phyloP scores from a whole-genome alignment of 192 early-diverging fungal genomes.

The Coemansia sp. region DNA sequence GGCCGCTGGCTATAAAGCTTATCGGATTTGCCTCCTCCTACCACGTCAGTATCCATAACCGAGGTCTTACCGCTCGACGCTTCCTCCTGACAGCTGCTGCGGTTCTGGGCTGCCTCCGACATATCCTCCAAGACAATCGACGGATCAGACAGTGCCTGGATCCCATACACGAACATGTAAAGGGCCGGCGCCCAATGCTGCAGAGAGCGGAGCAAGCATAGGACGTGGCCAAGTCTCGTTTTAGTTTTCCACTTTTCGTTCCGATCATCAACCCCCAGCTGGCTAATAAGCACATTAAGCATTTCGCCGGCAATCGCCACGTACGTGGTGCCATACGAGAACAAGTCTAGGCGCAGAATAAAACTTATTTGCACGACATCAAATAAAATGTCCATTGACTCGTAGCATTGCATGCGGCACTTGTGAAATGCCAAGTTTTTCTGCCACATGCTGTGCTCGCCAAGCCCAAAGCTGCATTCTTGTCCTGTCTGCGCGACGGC shows the following conservation, averaged over 20 bases:
- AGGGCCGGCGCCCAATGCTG: slow-evolving; percentile 50
- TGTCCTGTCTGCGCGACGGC: slow-evolving; percentile 12
- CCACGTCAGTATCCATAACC: no score
- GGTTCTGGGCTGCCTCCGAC: no score
- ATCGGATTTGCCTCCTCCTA: no score
- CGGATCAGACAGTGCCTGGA: slow-evolving; percentile 43
- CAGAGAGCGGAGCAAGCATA: slow-evolving; percentile 38
- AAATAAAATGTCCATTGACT: slow-evolving; percentile 43
- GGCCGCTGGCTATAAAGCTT: not conserved
- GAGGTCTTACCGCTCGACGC: no score
- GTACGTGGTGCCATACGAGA: slow-evolving; percentile 42
- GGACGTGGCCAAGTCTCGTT: slow-evolving; percentile 34
- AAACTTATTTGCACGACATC: slow-evolving; percentile 46
- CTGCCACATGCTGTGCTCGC: slow-evolving; percentile 30
- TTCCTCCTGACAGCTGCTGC: no score
- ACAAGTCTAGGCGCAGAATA: slow-evolving; percentile 42
- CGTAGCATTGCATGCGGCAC: slow-evolving; percentile 43
- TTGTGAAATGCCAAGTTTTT: slow-evolving; percentile 39
- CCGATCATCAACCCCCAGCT: slow-evolving; percentile 28
- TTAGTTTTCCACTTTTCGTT: slow-evolving; percentile 39
- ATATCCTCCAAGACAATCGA: slow-evolving; percentile 24
- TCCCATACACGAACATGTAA: slow-evolving; percentile 45
- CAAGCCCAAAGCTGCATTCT: slow-evolving; percentile 11
- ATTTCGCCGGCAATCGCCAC: slow-evolving; percentile 48
- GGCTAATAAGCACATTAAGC: slow-evolving; percentile 40